phyloP scores from a whole-genome alignment of 2,329 filamentous ascomycete species.

The Eurotiales sp. region DNA sequence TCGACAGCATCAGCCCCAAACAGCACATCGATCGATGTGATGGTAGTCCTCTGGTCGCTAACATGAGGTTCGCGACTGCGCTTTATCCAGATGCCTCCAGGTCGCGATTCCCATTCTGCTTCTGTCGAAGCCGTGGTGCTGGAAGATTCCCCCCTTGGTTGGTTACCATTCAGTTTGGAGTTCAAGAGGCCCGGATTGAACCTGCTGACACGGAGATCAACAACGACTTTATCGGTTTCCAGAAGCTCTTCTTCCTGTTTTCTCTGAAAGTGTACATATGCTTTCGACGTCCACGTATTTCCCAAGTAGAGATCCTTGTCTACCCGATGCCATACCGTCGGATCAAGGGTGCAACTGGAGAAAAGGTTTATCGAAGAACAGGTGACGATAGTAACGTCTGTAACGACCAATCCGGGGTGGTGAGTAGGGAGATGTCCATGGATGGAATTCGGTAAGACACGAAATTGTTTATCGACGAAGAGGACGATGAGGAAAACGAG shows the following conservation, averaged over 20 bases:
- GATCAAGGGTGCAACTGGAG: constrained; percentile 71
- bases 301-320: constrained; percentile 86
- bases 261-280: constrained; percentile 76
- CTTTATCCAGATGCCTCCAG: constrained; percentile 78
- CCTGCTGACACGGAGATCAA: constrained; percentile 72
- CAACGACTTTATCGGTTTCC: constrained; percentile 69
- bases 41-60: constrained; percentile 67
- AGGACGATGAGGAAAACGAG: constrained; percentile 69
- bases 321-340: constrained; percentile 71
- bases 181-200: constrained; percentile 58
- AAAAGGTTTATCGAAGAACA: constrained; percentile 74
- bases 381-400: constrained; percentile 73
- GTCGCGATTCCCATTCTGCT: constrained; percentile 72
- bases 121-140: constrained; percentile 54
- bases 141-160: constrained; percentile 43
- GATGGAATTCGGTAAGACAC: constrained; percentile 77
- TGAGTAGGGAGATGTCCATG: constrained; percentile 85
- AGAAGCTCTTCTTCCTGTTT: constrained; percentile 82
- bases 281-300: constrained; percentile 67
- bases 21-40: constrained; percentile 80
- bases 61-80: constrained; percentile 67
- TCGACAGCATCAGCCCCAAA: constrained; percentile 92
- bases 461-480: constrained; percentile 83
- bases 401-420: constrained; percentile 78
- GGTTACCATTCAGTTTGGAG: constrained; percentile 1